Conservation (phyloP, 2,329 filamentous ascomycete species). For the Talaromyces sp. region DNA sequence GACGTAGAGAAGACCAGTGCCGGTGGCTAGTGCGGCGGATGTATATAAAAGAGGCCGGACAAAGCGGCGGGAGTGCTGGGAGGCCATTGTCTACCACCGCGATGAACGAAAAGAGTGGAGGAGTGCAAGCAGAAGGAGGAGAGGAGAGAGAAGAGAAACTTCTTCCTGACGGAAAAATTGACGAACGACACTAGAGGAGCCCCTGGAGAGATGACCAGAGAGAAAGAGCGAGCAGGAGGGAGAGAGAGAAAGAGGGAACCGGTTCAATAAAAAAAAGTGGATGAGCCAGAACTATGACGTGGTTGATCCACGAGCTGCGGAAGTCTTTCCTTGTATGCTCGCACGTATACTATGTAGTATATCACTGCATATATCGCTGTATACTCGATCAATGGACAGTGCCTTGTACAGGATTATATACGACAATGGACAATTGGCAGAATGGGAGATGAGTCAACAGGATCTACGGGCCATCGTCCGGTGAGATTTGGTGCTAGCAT, state of each 20-base stretch:
- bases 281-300: not conserved
- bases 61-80: constrained; percentile 47
- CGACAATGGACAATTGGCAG: not conserved
- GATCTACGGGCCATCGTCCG: not conserved
- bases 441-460: not conserved
- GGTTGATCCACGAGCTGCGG: constrained; percentile 2
- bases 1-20: constrained; percentile 58
- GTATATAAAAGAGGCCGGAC: constrained; percentile 60
- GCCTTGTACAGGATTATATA: not conserved
- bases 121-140: not conserved
- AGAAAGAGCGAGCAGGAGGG: not conserved
- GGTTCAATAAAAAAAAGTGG: not conserved
- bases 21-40: constrained; percentile 52
- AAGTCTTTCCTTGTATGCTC: not conserved
- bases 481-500: not conserved
- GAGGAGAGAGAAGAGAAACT: not conserved
- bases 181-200: not conserved
- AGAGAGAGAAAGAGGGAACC: not conserved
- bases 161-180: constrained; percentile 1
- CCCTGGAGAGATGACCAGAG: not conserved
- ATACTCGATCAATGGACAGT: not conserved
- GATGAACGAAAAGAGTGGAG: not conserved
- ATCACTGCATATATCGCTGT: too few species aligned
- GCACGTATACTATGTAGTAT: not conserved
- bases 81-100: constrained; percentile 31